These are phyloP conservation scores for Boletellus ananas DNA, from an alignment of 768 basidiomycete genomes.

Conservation along the genomic window DNA sequence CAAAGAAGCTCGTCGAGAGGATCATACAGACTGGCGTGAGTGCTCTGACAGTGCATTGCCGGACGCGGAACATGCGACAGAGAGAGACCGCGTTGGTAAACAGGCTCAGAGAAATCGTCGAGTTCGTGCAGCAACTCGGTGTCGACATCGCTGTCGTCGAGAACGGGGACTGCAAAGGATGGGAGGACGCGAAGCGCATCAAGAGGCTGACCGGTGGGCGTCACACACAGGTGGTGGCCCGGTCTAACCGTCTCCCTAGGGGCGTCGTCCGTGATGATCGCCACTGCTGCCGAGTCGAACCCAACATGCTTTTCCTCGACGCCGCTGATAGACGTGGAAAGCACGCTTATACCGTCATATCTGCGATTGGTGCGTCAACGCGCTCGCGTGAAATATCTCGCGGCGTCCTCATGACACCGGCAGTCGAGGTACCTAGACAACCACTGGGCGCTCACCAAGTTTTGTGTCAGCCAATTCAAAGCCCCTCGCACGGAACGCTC, in stretches of 20 bases:
- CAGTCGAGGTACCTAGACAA: conserved; percentile 76
- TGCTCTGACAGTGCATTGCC: conserved; percentile 90
- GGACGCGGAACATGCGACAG: conserved; percentile 88
- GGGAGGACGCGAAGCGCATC: conserved; percentile 74
- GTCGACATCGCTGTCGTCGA: conserved; percentile 83
- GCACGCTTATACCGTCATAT: conserved; percentile 67
- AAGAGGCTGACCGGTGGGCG: conserved; percentile 67
- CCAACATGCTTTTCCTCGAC: conserved; percentile 78
- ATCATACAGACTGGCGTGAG: conserved; percentile 87
- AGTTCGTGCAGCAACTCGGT: conserved; percentile 72
- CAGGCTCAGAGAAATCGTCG: conserved; percentile 79
- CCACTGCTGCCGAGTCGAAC: conserved; percentile 90
- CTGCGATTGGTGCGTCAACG: conserved; percentile 56
- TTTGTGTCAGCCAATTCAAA: conserved; percentile 81
- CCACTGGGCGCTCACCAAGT: conserved; percentile 83
- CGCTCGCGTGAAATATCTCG: neutral
- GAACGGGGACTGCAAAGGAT: conserved; percentile 88
- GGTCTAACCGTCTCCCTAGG: conserved; percentile 36
- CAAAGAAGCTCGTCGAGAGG: conserved; percentile 81
- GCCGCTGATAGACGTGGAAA: conserved; percentile 66
- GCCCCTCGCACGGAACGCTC: conserved; percentile 52
- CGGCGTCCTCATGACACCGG: conserved; percentile 1
- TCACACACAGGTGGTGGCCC: neutral
- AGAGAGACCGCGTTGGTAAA: conserved; percentile 74
- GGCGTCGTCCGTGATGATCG: conserved; percentile 93